A percentile compares a stretch with the other conserved stretches of the same genome.
Conservation (phyloP, 2,329 filamentous ascomycete genomes). For the Neoscytalidium dimidiatum region DNA sequence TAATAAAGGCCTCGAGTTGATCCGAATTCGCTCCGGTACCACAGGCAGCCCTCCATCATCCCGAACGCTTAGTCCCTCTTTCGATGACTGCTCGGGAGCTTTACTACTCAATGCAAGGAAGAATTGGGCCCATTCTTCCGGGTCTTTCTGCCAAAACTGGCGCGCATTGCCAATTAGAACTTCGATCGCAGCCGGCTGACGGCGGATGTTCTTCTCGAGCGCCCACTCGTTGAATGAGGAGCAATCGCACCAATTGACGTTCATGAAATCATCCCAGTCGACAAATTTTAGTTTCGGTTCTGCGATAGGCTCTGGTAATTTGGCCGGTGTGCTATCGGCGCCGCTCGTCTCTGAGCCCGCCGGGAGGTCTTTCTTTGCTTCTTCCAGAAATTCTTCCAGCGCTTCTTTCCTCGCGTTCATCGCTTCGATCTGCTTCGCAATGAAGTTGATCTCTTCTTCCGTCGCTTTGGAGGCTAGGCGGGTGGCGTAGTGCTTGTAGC, state of each 20-base stretch:
- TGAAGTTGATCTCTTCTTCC: neutral
- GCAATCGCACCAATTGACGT: neutral
- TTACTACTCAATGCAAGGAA: no score
- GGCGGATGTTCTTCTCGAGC: neutral
- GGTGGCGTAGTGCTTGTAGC: neutral
- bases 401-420: neutral
- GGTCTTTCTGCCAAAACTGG: neutral
- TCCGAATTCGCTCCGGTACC: neutral
- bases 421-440: neutral
- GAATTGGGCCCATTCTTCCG: no score
- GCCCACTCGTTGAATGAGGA: neutral
- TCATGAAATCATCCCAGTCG: neutral
- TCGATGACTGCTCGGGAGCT: no score
- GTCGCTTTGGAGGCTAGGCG: neutral
- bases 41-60: neutral
- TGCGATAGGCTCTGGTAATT: neutral
- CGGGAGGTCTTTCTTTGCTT: neutral
- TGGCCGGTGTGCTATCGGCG: neutral
- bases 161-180: neutral
- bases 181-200: neutral
- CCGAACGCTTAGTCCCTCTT: neutral
- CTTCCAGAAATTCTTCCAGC: neutral
- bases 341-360: neutral
- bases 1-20: neutral
- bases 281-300: neutral